Evolutionary conservation across 202 grass and related monocot species (phyloP).

Genomic region (Zizania palustris): DNA sequence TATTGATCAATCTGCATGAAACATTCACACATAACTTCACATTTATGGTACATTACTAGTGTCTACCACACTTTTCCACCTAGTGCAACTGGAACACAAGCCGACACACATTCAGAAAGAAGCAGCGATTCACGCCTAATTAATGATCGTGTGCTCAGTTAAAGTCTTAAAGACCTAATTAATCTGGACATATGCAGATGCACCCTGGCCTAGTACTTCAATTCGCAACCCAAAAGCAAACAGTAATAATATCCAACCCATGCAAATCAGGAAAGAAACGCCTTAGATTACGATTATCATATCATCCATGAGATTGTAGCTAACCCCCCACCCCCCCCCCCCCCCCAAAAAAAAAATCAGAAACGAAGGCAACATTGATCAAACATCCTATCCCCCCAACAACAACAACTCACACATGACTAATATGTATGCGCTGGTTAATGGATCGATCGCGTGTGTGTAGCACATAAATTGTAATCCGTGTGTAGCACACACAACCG

Average conservation of each 20-base stretch:
- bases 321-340: too few relatives aligned
- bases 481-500: too few relatives aligned
- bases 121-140: neutral
- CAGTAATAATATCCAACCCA: neutral
- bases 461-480: too few relatives aligned
- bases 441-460: too few relatives aligned
- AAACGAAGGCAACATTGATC: neutral
- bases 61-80: neutral
- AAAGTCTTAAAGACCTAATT: neutral
- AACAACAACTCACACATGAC: too few relatives aligned
- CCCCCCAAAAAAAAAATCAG: too few relatives aligned
- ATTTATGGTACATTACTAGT: neutral
- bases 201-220: neutral
- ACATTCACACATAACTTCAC: neutral
- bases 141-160: neutral
- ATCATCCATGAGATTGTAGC: neutral
- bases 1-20: neutral
- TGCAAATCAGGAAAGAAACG: neutral
- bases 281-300: neutral
- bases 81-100: neutral
- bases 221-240: neutral
- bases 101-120: neutral
- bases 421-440: too few relatives aligned
- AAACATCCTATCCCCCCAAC: too few relatives aligned
- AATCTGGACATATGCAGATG: too few relatives aligned